Conservation (phyloP, 345 rosid species). For the Adansonia digitata region DNA sequence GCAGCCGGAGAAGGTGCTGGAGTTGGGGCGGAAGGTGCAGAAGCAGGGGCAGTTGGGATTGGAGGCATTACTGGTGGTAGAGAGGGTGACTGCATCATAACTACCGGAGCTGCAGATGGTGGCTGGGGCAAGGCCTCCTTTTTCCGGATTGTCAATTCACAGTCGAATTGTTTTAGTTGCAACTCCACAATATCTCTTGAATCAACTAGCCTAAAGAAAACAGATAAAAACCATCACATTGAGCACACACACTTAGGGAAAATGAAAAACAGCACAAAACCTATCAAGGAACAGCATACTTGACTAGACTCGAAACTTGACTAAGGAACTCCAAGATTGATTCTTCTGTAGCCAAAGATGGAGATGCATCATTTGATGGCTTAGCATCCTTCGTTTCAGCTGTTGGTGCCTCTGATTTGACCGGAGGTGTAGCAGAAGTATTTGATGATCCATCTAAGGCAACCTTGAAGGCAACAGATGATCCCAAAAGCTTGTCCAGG, state of each 20-base stretch:
- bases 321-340: constrained; percentile 64
- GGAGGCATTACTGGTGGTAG: constrained; percentile 29
- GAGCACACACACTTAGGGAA: neutral
- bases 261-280: neutral
- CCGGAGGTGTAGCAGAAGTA: constrained; percentile 37
- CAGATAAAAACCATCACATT: neutral
- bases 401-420: constrained; percentile 30
- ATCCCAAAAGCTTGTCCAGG: constrained; percentile 44
- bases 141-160: constrained; percentile 70
- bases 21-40: constrained; percentile 35
- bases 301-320: constrained; percentile 76
- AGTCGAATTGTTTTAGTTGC: constrained; percentile 77
- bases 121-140: constrained; percentile 78
- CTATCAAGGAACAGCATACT: constrained; percentile 36
- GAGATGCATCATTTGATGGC: constrained; percentile 31
- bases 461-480: constrained; percentile 58
- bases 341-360: constrained; percentile 49
- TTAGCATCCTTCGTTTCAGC: constrained; percentile 36
- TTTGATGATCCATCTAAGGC: constrained; percentile 46
- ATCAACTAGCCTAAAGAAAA: constrained; percentile 68
- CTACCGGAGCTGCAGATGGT: constrained; percentile 40
- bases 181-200: no score
- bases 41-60: constrained; percentile 34
- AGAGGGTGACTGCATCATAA: constrained; percentile 50
- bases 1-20: constrained; percentile 46